These are phyloP conservation scores for Helotiales sp. DNA, from an alignment of 2,329 filamentous ascomycete species.

Conservation along the genomic window DNA sequence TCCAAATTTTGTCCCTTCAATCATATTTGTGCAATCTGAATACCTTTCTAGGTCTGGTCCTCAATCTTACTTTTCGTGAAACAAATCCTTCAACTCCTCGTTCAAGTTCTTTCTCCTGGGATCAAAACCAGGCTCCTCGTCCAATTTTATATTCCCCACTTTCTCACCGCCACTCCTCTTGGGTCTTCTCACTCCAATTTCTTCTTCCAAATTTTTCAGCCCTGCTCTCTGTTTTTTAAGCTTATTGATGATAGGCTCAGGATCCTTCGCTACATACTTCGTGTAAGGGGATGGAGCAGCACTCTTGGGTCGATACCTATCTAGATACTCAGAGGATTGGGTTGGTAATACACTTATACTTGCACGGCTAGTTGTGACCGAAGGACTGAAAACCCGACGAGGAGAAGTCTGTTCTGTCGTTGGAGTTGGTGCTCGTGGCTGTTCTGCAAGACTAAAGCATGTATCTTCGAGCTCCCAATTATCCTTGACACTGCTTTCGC, in stretches of 20 bases:
- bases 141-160: neutral
- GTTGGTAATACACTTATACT: neutral
- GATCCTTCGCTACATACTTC: constrained; percentile 20
- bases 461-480: neutral
- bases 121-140: constrained; percentile 12
- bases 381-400: neutral
- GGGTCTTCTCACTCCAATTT: neutral
- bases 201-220: constrained; percentile 6
- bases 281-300: neutral
- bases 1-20: too few relatives aligned
- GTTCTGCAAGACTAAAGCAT: neutral
- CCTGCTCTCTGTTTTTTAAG: constrained; percentile 23
- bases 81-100: constrained; percentile 26
- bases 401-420: neutral
- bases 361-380: neutral
- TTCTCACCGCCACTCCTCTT: neutral
- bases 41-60: too few relatives aligned
- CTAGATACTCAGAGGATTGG: constrained; percentile 22
- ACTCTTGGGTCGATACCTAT: constrained; percentile 19
- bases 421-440: neutral
- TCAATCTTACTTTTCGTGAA: constrained; percentile 17
- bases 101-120: constrained; percentile 21
- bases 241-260: constrained; percentile 25
- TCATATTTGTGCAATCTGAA: too few relatives aligned
- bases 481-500: neutral